Base-by-base conservation (phyloP, 768 basidiomycete genomes). In the Lactarius quietus region DNA sequence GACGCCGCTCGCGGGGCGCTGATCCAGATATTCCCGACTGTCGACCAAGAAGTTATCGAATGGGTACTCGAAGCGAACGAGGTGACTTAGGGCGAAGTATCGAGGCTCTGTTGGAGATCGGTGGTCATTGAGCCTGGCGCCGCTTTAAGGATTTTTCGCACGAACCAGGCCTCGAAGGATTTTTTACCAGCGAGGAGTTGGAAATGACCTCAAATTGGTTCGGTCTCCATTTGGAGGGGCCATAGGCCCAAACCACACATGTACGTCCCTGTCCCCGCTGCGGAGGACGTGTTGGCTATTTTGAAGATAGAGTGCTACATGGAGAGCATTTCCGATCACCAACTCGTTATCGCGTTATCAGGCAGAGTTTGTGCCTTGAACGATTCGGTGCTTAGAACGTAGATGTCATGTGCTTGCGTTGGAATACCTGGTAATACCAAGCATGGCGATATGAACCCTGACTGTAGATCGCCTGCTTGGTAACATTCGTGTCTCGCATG, bases 21-120 rank as follows among this genome's bases (percentile, higher is more conserved):
- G 67, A 76, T 83, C 62, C 93, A 95, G 76, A 96, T 96, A 66
- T 98, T 98, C 82, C 95, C 95, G 1, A 75, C 74, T 12, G 80
- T 90, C 68, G 95, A 98, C 72, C 74, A 74, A 54, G 95, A 95
- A 75, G 85, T 97, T 35, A 83, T 93, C 48, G 91, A 94, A 65
- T 89, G 85, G 84, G 93, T 98, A 39, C 77, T 96, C 64, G 94
- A 96, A 73, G 93, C 92, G 53, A 93, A 93, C 70, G 85, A 84
- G 9, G 92, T n/a, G 93, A 97, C 78, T 73, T 97, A 63, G 94
- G 93, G 48, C 85, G 84, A 81, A 95, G 92, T 73, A 95, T 96
- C 70, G 95, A 96, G 72, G 85, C 81, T 57, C 73, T 94, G 66
- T 76, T 94, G 73, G 92, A 94, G 77, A 91, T 93, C 81, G 77